These are phyloP conservation scores for Zymoseptoria pseudotritici DNA, from an alignment of 2,329 filamentous ascomycete species.

Conservation along the genomic window DNA sequence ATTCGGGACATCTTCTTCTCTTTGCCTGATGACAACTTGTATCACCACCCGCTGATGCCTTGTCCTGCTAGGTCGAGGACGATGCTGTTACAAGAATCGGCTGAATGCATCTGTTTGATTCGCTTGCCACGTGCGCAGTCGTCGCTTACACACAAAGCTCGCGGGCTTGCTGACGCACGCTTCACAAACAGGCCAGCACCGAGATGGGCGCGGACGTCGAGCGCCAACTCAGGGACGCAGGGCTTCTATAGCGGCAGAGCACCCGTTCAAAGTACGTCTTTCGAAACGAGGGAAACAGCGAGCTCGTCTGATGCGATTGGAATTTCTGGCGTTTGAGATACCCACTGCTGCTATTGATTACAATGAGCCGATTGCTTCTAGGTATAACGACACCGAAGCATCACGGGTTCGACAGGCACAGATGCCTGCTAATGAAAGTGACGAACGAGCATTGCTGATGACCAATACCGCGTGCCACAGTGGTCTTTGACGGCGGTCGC, in stretches of 20 bases:
- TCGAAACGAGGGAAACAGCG: conserved; percentile 23
- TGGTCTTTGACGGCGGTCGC: not conserved
- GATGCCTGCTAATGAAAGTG: conserved; percentile 24
- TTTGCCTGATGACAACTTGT: conserved; percentile 10
- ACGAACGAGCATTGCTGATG: not conserved
- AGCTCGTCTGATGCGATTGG: conserved; percentile 23
- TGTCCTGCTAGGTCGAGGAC: conserved; percentile 31
- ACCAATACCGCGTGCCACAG: not conserved
- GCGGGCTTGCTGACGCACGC: conserved; percentile 11
- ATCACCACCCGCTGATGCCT: conserved; percentile 25
- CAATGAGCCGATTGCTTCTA: conserved; percentile 22
- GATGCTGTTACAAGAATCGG: conserved; percentile 57
- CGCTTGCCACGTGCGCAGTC: conserved; percentile 11
- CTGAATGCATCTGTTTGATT: conserved; percentile 17
- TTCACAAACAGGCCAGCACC: conserved; percentile 15
- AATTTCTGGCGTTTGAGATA: conserved; percentile 24
- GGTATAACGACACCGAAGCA: conserved; percentile 23
- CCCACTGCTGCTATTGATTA: conserved; percentile 22
- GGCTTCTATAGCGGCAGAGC: conserved; percentile 25
- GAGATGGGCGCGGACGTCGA: conserved; percentile 23
- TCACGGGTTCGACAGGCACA: conserved; percentile 25
- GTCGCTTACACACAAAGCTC: conserved; percentile 2
- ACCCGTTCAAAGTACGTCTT: conserved; percentile 18
- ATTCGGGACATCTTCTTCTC: conserved; percentile 3
- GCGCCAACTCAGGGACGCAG: conserved; percentile 23